phyloP scores from a whole-genome alignment of 129 eudicot genomes.

The Lactuca saligna region DNA sequence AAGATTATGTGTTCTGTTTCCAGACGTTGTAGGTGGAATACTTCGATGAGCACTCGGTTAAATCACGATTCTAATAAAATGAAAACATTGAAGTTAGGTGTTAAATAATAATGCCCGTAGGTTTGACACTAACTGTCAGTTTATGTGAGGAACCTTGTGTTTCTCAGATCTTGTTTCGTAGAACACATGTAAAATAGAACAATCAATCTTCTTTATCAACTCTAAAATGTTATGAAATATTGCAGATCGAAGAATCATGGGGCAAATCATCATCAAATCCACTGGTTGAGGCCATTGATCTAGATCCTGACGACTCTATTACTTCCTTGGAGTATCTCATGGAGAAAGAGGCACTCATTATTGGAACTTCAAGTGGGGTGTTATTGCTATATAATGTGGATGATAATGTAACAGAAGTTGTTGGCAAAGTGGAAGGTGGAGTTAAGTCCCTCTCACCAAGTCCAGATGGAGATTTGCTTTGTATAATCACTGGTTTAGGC shows the following conservation, averaged over 20 bases:
- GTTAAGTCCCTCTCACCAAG: slow-evolving; percentile 89
- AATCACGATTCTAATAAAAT: background rate
- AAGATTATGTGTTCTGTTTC: background rate
- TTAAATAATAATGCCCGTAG: background rate
- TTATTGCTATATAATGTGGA: slow-evolving; percentile 68
- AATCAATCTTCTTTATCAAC: background rate
- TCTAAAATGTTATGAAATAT: slow-evolving; percentile 2
- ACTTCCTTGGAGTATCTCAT: slow-evolving; percentile 85
- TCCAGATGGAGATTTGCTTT: slow-evolving; percentile 97
- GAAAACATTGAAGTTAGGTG: background rate
- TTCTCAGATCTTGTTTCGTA: no score
- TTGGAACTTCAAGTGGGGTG: slow-evolving; percentile 81
- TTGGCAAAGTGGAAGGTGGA: slow-evolving; percentile 91
- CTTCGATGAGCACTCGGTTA: background rate
- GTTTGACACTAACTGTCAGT: no score
- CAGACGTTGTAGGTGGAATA: background rate
- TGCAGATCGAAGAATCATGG: slow-evolving; percentile 55
- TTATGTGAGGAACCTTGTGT: no score
- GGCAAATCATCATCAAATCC: slow-evolving; percentile 30
- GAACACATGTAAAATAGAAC: no score
- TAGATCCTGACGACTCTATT: slow-evolving; percentile 72
- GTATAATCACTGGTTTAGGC: slow-evolving; percentile 72
- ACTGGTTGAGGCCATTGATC: slow-evolving; percentile 50
- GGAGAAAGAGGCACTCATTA: slow-evolving; percentile 90
- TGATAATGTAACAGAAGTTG: slow-evolving; percentile 60